Percentiles rank a stretch among this genome's conserved stretches.
Evolutionary conservation across 192 early-diverging fungal species (phyloP).

Genomic region (Coemansia sp.): DNA sequence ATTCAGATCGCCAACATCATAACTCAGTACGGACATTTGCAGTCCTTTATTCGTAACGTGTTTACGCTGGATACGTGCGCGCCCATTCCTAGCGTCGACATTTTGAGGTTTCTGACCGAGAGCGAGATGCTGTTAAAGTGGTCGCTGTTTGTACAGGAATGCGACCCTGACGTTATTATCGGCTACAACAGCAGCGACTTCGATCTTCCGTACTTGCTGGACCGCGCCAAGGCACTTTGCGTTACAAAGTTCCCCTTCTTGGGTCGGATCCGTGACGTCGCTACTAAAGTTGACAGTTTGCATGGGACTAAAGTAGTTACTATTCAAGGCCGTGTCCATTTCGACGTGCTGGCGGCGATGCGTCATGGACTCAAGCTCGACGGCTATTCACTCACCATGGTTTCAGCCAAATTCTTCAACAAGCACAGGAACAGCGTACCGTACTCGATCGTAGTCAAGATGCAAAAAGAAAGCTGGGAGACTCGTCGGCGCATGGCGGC

Average conservation of each 20-base stretch:
- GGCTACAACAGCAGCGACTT: conserved; percentile 98
- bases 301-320: conserved; percentile 82
- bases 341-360: conserved; percentile 93
- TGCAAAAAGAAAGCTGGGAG: conserved; percentile 94
- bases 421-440: conserved; percentile 99
- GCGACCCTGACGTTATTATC: conserved; percentile 91
- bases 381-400: conserved; percentile 92
- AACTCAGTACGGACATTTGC: conserved; percentile 82
- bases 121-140: conserved; percentile 77
- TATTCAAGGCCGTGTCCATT: conserved; percentile 87
- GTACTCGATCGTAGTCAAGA: conserved; percentile 95
- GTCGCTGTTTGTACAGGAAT: conserved; percentile 79
- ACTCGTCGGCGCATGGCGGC: conserved; percentile 91
- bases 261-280: conserved; percentile 64
- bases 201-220: conserved; percentile 94
- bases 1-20: conserved; percentile 98
- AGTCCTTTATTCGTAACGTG: conserved; percentile 92
- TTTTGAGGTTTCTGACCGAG: conserved; percentile 78
- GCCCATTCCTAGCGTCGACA: conserved; percentile 87
- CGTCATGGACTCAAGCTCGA: conserved; percentile 95
- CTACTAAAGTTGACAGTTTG: conserved; percentile 23
- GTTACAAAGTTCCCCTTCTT: conserved; percentile 80
- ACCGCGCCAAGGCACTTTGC: conserved; percentile 78
- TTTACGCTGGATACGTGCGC: conserved; percentile 91
- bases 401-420: conserved; percentile 90